Conservation (phyloP, 2,329 filamentous ascomycete genomes). For the Colletotrichum kahawae region DNA sequence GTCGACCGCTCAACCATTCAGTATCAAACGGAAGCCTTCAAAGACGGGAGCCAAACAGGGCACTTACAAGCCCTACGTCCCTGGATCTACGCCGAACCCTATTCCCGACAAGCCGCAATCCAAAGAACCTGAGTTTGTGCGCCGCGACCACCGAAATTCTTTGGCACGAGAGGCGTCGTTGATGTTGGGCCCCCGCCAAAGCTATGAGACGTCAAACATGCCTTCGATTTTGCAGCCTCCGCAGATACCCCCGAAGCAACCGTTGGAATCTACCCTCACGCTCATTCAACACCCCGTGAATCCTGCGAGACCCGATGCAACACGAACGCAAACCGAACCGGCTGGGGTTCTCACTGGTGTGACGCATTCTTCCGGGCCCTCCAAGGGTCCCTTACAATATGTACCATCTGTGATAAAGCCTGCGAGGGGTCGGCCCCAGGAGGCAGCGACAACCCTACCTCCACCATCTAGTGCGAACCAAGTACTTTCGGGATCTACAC, state of each 20-base stretch:
- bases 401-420: conserved; percentile 35
- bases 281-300: not conserved
- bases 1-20: not conserved
- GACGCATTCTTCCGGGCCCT: not conserved
- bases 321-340: not conserved
- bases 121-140: not conserved
- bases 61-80: conserved; percentile 20
- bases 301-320: not conserved
- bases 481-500: not conserved
- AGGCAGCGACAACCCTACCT: not conserved
- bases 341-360: not conserved
- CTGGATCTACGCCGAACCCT: not conserved
- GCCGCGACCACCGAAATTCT: conserved; percentile 18
- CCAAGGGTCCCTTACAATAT: conserved; percentile 13
- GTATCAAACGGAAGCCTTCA: conserved; percentile 18
- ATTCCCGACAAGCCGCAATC: not conserved
- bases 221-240: conserved; percentile 29
- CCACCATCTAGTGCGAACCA: not conserved
- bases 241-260: conserved; percentile 24
- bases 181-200: conserved; percentile 24
- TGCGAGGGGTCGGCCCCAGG: conserved; percentile 25
- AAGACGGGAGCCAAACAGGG: not conserved
- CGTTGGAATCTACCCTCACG: not conserved
- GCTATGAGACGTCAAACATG: conserved; percentile 24
- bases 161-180: conserved; percentile 31